Evolutionary conservation across 2,329 filamentous ascomycete genomes (phyloP).

Genomic region (Sclerotinia glacialis): DNA sequence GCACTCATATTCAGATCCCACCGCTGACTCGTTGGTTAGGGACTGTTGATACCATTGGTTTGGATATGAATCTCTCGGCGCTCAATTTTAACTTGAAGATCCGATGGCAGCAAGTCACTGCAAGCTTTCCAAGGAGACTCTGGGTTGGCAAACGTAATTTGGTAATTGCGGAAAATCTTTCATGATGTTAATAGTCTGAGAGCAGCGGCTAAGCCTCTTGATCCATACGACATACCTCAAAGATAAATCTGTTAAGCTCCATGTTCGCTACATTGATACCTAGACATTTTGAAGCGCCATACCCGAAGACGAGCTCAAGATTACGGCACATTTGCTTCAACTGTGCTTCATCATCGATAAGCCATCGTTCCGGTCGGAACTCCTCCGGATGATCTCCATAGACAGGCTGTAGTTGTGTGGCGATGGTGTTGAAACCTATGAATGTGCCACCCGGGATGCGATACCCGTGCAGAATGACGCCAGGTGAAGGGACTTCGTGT

Average conservation of each 20-base stretch:
- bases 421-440: constrained; percentile 40
- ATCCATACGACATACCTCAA: constrained; percentile 43
- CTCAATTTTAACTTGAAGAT: background rate
- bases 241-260: constrained; percentile 49
- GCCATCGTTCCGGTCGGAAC: constrained; percentile 51
- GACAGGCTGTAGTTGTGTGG: constrained; percentile 31
- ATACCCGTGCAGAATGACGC: constrained; percentile 25
- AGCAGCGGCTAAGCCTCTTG: background rate
- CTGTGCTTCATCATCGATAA: constrained; percentile 38
- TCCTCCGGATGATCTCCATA: constrained; percentile 42
- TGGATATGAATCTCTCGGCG: background rate
- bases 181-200: background rate
- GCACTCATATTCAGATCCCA: background rate
- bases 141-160: background rate
- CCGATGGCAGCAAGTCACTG: background rate
- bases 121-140: constrained; percentile 5
- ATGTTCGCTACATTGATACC: constrained; percentile 49
- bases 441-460: constrained; percentile 33
- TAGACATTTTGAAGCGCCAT: constrained; percentile 48
- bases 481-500: constrained; percentile 28
- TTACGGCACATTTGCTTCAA: constrained; percentile 41
- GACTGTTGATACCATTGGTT: background rate
- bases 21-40: background rate
- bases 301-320: constrained; percentile 46
- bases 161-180: background rate